Conservation (phyloP, 768 basidiomycete species). For the Agrocybe pediades region DNA sequence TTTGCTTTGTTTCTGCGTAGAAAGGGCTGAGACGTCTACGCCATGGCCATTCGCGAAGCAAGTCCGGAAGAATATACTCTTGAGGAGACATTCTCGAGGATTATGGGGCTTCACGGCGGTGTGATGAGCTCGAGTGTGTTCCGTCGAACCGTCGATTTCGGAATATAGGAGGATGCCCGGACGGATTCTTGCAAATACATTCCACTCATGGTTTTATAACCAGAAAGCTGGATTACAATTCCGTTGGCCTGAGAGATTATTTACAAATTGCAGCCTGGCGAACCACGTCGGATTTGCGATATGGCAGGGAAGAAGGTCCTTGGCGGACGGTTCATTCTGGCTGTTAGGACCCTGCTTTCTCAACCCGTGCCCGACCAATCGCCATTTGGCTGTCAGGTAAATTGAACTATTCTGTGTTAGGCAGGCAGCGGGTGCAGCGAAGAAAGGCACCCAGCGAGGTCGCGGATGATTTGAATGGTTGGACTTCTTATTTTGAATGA, state of each 20-base stretch:
- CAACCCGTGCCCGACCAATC: not conserved
- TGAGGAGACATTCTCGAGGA: slow-evolving; percentile 10
- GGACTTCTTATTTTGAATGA: not conserved
- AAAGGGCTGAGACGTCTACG: slow-evolving; percentile 37
- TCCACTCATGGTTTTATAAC: not conserved
- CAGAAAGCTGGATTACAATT: not conserved
- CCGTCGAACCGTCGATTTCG: too few species aligned
- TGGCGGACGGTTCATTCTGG: not conserved
- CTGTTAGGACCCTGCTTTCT: not conserved
- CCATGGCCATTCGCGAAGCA: slow-evolving; percentile 46
- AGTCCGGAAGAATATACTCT: slow-evolving; percentile 22
- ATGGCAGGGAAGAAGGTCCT: not conserved
- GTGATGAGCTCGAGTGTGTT: too few species aligned
- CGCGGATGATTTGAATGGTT: not conserved
- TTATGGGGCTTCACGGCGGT: too few species aligned
- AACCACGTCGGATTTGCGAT: not conserved
- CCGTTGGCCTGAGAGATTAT: not conserved
- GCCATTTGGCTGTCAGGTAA: not conserved
- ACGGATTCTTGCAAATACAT: too few species aligned
- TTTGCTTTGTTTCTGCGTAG: slow-evolving; percentile 27
- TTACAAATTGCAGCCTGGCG: not conserved
- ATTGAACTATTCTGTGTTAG: not conserved
- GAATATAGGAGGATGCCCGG: too few species aligned
- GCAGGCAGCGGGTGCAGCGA: not conserved
- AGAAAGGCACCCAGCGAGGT: not conserved